These are phyloP conservation scores for Calonectria crousiana DNA, from an alignment of 2,329 filamentous ascomycete genomes.

Conservation along the genomic window DNA sequence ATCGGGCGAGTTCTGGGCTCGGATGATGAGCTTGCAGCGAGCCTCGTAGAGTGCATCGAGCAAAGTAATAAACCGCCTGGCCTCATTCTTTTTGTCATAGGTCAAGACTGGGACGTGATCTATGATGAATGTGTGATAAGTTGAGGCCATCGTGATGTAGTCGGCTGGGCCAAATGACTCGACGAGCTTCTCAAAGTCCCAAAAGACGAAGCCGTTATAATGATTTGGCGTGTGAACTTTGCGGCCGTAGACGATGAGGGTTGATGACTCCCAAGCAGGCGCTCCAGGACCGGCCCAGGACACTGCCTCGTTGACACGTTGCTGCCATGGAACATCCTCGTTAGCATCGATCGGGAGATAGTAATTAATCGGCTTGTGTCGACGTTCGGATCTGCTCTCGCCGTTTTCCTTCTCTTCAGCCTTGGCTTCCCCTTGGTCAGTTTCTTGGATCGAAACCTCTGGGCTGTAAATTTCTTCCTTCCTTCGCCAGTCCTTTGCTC, in stretches of 20 bases:
- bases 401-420: neutral
- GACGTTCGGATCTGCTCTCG: conserved; percentile 32
- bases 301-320: conserved; percentile 37
- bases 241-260: conserved; percentile 72
- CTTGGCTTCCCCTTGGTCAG: neutral
- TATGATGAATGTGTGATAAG: conserved; percentile 82
- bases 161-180: conserved; percentile 80
- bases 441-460: neutral
- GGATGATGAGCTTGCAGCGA: conserved; percentile 80
- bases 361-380: conserved; percentile 48
- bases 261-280: conserved; percentile 57
- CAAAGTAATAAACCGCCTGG: conserved; percentile 82
- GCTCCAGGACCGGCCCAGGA: conserved; percentile 36
- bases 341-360: conserved; percentile 41
- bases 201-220: conserved; percentile 68
- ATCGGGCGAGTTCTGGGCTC: conserved; percentile 76
- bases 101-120: conserved; percentile 77
- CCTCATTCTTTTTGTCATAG: conserved; percentile 81
- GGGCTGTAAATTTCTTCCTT: conserved; percentile 55
- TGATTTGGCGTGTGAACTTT: conserved; percentile 70
- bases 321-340: conserved; percentile 46
- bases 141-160: conserved; percentile 85
- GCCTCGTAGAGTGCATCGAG: conserved; percentile 86
- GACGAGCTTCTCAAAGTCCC: conserved; percentile 78
- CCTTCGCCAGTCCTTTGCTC: conserved; percentile 77